phyloP scores from a whole-genome alignment of 352 stramenopile genomes.

The Phytophthora vignae region DNA sequence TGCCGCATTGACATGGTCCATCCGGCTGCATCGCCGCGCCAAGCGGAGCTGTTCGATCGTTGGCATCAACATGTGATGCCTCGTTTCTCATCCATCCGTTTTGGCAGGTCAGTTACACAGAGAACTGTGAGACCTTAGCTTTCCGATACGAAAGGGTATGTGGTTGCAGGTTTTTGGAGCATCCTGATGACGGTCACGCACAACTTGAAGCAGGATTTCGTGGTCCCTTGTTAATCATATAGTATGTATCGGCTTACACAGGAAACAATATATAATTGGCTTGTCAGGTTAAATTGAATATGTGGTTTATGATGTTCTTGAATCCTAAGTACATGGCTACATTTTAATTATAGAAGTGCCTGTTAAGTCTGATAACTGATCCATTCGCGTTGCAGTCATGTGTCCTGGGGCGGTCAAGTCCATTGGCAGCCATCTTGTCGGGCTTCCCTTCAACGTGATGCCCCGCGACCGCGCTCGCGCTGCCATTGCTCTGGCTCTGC shows the following conservation, averaged over 20 bases:
- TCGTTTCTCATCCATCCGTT: background rate
- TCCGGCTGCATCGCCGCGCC: slow-evolving; percentile 17
- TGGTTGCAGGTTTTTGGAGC: background rate
- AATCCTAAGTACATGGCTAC: background rate
- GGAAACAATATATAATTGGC: background rate
- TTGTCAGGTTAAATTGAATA: background rate
- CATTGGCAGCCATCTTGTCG: too few relatives aligned
- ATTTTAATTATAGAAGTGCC: background rate
- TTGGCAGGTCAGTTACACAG: background rate
- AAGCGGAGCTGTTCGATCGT: slow-evolving; percentile 14
- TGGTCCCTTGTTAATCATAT: background rate
- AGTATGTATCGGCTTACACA: background rate
- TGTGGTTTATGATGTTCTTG: background rate
- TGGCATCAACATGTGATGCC: slow-evolving; percentile 24
- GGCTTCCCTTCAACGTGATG: background rate
- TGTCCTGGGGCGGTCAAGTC: too few relatives aligned
- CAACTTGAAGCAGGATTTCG: background rate
- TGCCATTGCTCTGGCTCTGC: background rate
- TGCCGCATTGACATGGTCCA: slow-evolving; percentile 20
- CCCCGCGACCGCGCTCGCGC: background rate
- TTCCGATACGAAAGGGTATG: background rate
- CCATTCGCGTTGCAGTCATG: background rate
- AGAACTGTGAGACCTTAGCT: too few relatives aligned
- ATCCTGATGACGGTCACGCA: slow-evolving; percentile 24
- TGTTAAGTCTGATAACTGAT: background rate